These are phyloP conservation scores for Sarcocystis neurona DNA, from an alignment of 169 alveolate genomes.

Conservation along the genomic window DNA sequence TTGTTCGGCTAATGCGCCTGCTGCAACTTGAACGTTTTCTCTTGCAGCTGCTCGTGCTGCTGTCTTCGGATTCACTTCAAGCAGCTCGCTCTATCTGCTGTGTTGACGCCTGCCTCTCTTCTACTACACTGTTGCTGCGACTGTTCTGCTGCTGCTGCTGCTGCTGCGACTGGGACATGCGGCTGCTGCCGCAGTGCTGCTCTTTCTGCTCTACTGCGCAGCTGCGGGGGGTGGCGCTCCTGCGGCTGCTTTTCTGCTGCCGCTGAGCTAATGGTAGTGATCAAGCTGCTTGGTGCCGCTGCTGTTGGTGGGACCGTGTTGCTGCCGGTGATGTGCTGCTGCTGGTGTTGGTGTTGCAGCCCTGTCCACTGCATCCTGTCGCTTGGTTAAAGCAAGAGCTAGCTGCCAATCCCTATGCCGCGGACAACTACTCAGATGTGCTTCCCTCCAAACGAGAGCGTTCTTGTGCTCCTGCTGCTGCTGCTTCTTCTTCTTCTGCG, in stretches of 20 bases:
- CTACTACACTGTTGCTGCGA: too few species aligned
- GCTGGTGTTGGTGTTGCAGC: not conserved
- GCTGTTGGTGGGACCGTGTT: not conserved
- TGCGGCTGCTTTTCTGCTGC: too few species aligned
- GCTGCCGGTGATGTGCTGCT: too few species aligned
- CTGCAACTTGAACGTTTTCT: too few species aligned
- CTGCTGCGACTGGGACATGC: not conserved
- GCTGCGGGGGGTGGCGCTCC: not conserved
- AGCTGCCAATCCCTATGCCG: not conserved
- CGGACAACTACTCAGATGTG: constrained; percentile 19
- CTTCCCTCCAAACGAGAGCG: too few species aligned
- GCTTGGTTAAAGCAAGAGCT: constrained; percentile 31
- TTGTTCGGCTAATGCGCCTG: too few species aligned
- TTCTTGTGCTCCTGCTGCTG: not conserved
- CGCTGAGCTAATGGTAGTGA: not conserved
- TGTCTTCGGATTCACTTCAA: too few species aligned
- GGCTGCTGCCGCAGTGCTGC: not conserved
- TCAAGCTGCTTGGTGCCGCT: not conserved
- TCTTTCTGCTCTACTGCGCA: not conserved
- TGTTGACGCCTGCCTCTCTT: too few species aligned
- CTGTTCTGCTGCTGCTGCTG: too few species aligned
- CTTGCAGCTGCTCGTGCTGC: too few species aligned
- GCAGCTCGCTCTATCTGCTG: too few species aligned
- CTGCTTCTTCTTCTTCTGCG: not conserved
- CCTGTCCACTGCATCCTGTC: constrained; percentile 14